These are phyloP conservation scores for Amylocystis lapponica DNA, from an alignment of 768 basidiomycete species.

Conservation along the genomic window DNA sequence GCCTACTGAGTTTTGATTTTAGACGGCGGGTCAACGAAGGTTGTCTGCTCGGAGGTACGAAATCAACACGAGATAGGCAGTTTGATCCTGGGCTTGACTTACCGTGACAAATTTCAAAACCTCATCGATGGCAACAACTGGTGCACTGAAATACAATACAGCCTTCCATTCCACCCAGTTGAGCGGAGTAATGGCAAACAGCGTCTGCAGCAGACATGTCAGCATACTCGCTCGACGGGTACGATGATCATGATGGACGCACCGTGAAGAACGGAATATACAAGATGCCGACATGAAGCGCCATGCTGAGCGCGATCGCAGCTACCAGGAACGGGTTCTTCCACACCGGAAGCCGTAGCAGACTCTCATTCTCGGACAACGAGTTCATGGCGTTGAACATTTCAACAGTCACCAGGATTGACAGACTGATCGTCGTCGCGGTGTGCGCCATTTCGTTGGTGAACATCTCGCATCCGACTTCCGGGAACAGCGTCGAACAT, in stretches of 20 bases:
- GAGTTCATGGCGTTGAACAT: constrained; percentile 99
- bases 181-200: constrained; percentile 91
- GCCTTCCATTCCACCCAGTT: constrained; percentile 96
- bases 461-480: constrained; percentile 96
- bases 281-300: constrained; percentile 87
- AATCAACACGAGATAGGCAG: too few species aligned
- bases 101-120: constrained; percentile 80
- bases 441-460: constrained; percentile 77
- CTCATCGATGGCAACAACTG: constrained; percentile 89
- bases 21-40: constrained; percentile 51
- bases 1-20: constrained; percentile 34
- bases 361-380: constrained; percentile 92
- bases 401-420: constrained; percentile 92
- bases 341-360: constrained; percentile 88
- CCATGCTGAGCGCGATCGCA: constrained; percentile 89
- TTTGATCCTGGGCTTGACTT: constrained; percentile 25
- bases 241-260: constrained; percentile 23
- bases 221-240: not conserved
- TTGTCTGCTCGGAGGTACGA: constrained; percentile 37
- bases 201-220: constrained; percentile 36
- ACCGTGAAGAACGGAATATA: constrained; percentile 97
- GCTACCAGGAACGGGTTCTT: constrained; percentile 89
- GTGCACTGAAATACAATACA: constrained; percentile 80
- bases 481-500: constrained; percentile 75
- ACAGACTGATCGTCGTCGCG: constrained; percentile 94